Evolutionary conservation across 352 stramenopile species (phyloP).

Genomic region (Phytophthora podocarpi): DNA sequence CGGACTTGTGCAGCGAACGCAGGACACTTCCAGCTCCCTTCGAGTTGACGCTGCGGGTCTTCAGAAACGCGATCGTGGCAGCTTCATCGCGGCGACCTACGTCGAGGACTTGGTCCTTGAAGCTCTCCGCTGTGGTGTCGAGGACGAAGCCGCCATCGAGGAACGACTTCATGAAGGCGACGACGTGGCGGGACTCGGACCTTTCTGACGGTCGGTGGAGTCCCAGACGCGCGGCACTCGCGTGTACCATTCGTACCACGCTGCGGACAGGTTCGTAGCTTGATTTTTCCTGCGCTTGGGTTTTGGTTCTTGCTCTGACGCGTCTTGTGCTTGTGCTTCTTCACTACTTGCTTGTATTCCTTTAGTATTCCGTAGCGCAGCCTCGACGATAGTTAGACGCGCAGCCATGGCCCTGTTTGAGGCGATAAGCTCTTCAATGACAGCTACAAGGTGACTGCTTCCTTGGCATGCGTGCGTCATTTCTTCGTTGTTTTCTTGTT

Average conservation of each 20-base stretch:
- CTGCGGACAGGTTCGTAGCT: conserved; percentile 8
- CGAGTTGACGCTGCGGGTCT: too few relatives aligned
- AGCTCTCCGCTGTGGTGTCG: neutral
- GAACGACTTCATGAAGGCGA: conserved; percentile 33
- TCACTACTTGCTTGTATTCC: too few relatives aligned
- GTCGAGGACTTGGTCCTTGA: conserved; percentile 10
- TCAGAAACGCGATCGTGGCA: neutral
- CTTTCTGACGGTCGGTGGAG: conserved; percentile 21
- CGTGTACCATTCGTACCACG: conserved; percentile 25
- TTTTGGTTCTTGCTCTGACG: conserved; percentile 3
- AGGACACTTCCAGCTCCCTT: too few relatives aligned
- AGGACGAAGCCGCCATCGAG: conserved; percentile 8
- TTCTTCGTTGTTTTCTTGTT: too few relatives aligned
- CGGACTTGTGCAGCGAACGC: too few relatives aligned
- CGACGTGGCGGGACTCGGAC: conserved; percentile 16
- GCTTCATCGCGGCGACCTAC: neutral
- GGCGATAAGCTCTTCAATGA: too few relatives aligned
- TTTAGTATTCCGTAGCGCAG: neutral
- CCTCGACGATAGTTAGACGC: neutral
- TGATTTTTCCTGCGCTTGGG: conserved; percentile 13
- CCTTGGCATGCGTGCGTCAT: too few relatives aligned
- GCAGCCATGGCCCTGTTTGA: neutral
- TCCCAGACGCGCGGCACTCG: neutral
- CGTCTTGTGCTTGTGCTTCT: neutral
- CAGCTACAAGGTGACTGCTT: too few relatives aligned